Base-by-base conservation (phyloP, 1,284 basidiomycete genomes). In the Naganishia albida region DNA sequence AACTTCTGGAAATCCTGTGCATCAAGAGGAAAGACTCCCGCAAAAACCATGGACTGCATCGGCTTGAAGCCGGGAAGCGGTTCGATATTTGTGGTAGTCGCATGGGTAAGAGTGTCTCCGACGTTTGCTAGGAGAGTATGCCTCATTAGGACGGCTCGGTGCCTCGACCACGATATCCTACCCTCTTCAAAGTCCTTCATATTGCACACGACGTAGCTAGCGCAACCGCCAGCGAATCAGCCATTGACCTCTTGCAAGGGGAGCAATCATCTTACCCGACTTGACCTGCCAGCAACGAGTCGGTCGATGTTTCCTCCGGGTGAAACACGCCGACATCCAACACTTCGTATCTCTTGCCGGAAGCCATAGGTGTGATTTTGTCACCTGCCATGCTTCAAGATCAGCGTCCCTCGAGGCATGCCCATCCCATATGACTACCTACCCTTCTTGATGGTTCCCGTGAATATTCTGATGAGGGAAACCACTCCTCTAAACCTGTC, bases 111-210 rank as follows among this genome's bases (percentile, higher is more conserved):
- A 0, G 96, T 99, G 75, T 99, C 96, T 40, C 96, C 96, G 64
- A 97, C 88, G 73, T 89, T 88, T 26, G 91, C 91, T 65, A 34
- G 15, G 12, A 20, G 3, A 8, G 54, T 40, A 52, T 73, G 64
- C 70, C 68, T 7, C 76, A 71, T 72, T 57, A 65, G 40, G 4
- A 39, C 38, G 28, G 49, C 50, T 28, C 40, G 20, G 46, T 40
- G 13, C 30, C 7, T 13, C 10, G 8, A 8, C n/a, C 16, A 53
- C 2, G 6, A 50, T 2, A 28, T 60, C 75, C 55, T 62, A 92
- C 93, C 94, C 82, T 99, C 95, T n/a, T 88, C 87, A 16, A 91
- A 91, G 73, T 98, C 90, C 78, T 98, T 99, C 95, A 99, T 99
- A 74, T 93, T 97, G 78, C 93, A 97, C 1, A 91, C 80, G n/a